Evolutionary conservation across 768 basidiomycete species (phyloP).

Genomic region (Xerocomellus intermedius): DNA sequence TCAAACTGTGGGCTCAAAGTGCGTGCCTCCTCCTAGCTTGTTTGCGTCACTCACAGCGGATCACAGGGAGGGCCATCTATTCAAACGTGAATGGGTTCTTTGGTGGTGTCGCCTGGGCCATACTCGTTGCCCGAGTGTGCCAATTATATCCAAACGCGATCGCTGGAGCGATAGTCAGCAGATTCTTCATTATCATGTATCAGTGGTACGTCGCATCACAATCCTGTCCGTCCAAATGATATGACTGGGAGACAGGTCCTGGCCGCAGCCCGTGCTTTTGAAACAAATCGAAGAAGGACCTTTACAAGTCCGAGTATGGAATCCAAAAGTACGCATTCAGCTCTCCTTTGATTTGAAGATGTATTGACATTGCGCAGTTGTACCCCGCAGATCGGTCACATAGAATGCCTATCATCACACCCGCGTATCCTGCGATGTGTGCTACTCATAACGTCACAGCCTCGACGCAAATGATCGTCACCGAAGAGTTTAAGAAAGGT

Average conservation of each 20-base stretch:
- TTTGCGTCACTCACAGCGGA: conserved; percentile 6
- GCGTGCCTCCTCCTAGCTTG: conserved; percentile 31
- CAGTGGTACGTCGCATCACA: conserved; percentile 70
- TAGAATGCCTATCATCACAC: conserved; percentile 99
- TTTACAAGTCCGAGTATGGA: conserved; percentile 93
- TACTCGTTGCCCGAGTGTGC: conserved; percentile 98
- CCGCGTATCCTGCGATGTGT: conserved; percentile 99
- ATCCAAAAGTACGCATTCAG: conserved; percentile 69
- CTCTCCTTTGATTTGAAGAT: no score
- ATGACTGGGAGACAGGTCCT: conserved; percentile 60
- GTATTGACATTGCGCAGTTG: conserved; percentile 46
- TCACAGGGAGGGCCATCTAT: conserved; percentile 88
- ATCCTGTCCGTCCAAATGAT: neutral
- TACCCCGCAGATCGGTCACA: conserved; percentile 93
- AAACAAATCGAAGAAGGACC: conserved; percentile 97
- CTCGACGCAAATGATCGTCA: conserved; percentile 95
- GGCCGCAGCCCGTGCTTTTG: conserved; percentile 97
- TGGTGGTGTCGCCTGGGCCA: conserved; percentile 98
- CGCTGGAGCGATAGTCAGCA: conserved; percentile 92
- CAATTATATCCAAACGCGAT: conserved; percentile 95
- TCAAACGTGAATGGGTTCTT: conserved; percentile 98
- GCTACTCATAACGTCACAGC: conserved; percentile 96
- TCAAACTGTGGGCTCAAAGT: conserved; percentile 98
- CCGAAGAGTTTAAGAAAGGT: conserved; percentile 94
- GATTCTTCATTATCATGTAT: conserved; percentile 98